Base-by-base conservation (phyloP, 2,329 filamentous ascomycete species). In the Colletotrichum ledebouriae region DNA sequence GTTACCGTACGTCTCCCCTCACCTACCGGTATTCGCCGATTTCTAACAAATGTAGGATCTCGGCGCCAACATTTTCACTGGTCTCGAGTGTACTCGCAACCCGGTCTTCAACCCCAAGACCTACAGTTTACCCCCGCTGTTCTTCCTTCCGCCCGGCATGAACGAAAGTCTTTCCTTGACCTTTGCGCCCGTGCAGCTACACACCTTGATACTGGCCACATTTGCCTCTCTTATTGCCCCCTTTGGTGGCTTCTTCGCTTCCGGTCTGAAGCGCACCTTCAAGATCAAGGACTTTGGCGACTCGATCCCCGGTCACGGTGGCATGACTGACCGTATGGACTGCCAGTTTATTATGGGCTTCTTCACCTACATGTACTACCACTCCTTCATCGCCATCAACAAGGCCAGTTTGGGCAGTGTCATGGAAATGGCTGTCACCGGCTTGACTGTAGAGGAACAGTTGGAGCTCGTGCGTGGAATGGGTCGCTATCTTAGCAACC, bases 261-360 rank as follows among this genome's bases (percentile, higher is more conserved):
- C 94, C 2, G 96, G 96, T 1, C 87, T 99, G 66, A 99, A 99
- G 87, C 93, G 96, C 34, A 98, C 95, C 4, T 99, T 99, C 85
- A 98, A 99, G 84, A 97, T 99, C 86, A 99, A 99, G 86, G 96
- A 99, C 83, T 99, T 99, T 82, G 96, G 96, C 73, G 93, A 99
- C 80, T 97, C 94, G 1, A 99, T 99, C 73, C 96, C 96, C 1
- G 96, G 96, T 22, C 96, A 99, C 76, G 96, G 96, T 70, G 96
- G 96, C 73, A 98, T 99, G 83, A 99, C 96, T 15, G 96, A 99
- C 78, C 92, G 96, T 70, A 98, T 99, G 95, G 96, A 99, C 78
- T 99, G 96, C 79, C 96, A 99, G 78, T 99, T 99, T 83, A 98
- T 98, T 84, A 99, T 99, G 96, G 96, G 96, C 9, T 96, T 97